These are phyloP conservation scores for Pseudonitzschia multiseries DNA, from an alignment of 108 stramenopile species.

Conservation along the genomic window DNA sequence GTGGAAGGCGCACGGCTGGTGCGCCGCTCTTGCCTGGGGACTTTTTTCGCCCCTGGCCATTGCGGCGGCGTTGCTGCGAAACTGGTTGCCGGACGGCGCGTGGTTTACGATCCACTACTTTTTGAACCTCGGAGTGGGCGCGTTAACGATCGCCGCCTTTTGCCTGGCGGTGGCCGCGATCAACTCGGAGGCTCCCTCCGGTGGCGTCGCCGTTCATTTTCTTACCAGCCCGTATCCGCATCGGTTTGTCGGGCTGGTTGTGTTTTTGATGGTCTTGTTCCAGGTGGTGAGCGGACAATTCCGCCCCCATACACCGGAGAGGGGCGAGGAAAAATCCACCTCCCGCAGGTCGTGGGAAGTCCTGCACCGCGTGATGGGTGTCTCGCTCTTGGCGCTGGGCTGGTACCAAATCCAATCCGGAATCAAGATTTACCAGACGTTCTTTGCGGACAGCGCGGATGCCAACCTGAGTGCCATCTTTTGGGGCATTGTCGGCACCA, in stretches of 20 bases:
- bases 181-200: constrained; percentile 29
- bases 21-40: constrained; percentile 68
- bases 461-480: constrained; percentile 17
- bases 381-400: constrained; percentile 25
- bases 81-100: constrained; percentile 25
- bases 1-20: constrained; percentile 68
- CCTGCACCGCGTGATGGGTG: constrained; percentile 30
- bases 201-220: constrained; percentile 31
- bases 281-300: constrained; percentile 41
- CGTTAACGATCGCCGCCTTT: constrained; percentile 43
- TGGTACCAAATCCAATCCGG: constrained; percentile 45
- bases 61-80: constrained; percentile 47
- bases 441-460: constrained; percentile 25
- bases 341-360: constrained; percentile 34
- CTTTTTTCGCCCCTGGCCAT: constrained; percentile 61
- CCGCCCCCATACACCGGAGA: constrained; percentile 38
- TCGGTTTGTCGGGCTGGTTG: constrained; percentile 37
- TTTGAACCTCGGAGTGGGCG: constrained; percentile 33
- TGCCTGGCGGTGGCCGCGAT: constrained; percentile 43
- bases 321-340: constrained; percentile 15
- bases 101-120: constrained; percentile 52
- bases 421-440: constrained; percentile 23
- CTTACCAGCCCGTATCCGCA: constrained; percentile 29
- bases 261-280: constrained; percentile 44
- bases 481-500: constrained; percentile 17